Conservation (phyloP, 352 stramenopile species). For the Phytophthora pini region DNA sequence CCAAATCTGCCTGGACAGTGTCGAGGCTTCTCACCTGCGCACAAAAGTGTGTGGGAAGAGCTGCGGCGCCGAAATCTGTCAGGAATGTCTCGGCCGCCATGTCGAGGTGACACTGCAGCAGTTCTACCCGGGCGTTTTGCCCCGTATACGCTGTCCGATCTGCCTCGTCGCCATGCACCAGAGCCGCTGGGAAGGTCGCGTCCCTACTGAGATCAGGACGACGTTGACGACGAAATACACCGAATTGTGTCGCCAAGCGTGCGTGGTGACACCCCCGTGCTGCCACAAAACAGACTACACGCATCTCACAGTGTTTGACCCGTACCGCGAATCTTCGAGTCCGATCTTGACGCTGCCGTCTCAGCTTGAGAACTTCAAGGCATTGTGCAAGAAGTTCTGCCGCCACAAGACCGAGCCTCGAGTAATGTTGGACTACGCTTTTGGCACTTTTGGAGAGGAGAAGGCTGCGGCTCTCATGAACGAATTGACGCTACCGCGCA, state of each 20-base stretch:
- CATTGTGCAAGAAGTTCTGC: slow-evolving; percentile 29
- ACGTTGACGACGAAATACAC: slow-evolving; percentile 22
- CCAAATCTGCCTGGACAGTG: slow-evolving; percentile 46
- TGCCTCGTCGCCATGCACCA: slow-evolving; percentile 26
- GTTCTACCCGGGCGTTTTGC: slow-evolving; percentile 41
- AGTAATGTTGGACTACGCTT: slow-evolving; percentile 25
- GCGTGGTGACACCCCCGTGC: slow-evolving; percentile 35
- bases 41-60: slow-evolving; percentile 18
- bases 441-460: slow-evolving; percentile 27
- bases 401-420: slow-evolving; percentile 24
- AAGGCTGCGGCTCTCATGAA: slow-evolving; percentile 16
- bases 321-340: not conserved
- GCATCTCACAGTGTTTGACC: slow-evolving; percentile 32
- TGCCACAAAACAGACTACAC: slow-evolving; percentile 48
- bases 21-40: slow-evolving; percentile 9
- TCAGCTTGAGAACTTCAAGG: slow-evolving; percentile 17
- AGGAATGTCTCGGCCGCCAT: slow-evolving; percentile 27
- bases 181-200: slow-evolving; percentile 23
- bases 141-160: slow-evolving; percentile 38
- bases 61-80: slow-evolving; percentile 32
- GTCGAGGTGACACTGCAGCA: slow-evolving; percentile 34
- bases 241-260: slow-evolving; percentile 33
- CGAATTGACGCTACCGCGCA: slow-evolving; percentile 19
- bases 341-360: slow-evolving; percentile 17
- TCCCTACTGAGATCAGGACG: not conserved